These are phyloP conservation scores for Naganishia onofrii DNA, from an alignment of 768 basidiomycete genomes.

Conservation along the genomic window DNA sequence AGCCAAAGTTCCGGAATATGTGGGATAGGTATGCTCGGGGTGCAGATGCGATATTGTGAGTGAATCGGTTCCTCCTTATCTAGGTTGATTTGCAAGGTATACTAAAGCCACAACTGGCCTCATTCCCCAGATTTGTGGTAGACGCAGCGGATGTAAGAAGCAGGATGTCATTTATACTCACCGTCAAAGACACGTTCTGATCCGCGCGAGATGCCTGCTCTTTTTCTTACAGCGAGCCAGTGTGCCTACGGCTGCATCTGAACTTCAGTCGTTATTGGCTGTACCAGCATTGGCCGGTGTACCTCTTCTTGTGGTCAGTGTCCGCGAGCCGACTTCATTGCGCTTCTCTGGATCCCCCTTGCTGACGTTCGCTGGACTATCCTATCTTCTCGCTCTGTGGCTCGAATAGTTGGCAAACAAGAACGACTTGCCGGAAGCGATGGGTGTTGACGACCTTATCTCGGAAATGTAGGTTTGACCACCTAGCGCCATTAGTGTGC, in stretches of 20 bases:
- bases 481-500: not conserved
- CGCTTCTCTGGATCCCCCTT: not conserved
- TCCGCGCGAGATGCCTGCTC: not conserved
- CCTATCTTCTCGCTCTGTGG: not conserved
- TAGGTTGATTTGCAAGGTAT: not conserved
- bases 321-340: not conserved
- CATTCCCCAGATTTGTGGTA: constrained; percentile 64
- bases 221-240: constrained; percentile 62
- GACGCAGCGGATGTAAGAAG: constrained; percentile 79
- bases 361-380: not conserved
- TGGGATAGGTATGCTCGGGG: constrained; percentile 93
- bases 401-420: constrained; percentile 77
- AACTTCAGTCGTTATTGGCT: constrained; percentile 73
- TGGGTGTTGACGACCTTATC: constrained; percentile 79
- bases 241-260: constrained; percentile 77
- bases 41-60: constrained; percentile 82
- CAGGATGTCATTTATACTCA: too few relatives aligned
- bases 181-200: not conserved
- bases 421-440: constrained; percentile 76
- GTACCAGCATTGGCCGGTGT: constrained; percentile 68
- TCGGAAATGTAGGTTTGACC: constrained; percentile 59
- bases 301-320: constrained; percentile 75
- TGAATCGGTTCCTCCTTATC: not conserved
- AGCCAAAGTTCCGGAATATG: constrained; percentile 90
- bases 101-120: too few relatives aligned